Conservation (phyloP, 306 rosid genomes). For the Cucurbita argyrosperma region DNA sequence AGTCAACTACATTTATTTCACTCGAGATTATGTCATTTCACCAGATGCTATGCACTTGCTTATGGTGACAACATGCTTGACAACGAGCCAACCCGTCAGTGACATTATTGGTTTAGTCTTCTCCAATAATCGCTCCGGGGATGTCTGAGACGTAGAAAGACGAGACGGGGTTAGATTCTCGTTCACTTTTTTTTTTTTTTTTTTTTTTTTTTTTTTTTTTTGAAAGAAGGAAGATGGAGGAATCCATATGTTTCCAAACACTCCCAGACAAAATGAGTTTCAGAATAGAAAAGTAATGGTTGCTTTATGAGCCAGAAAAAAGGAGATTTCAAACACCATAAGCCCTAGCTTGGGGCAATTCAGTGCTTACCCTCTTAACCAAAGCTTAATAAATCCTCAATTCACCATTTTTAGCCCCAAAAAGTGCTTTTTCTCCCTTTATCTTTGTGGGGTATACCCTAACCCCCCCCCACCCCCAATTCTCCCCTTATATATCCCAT, state of each 20-base stretch:
- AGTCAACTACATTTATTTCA: too few relatives aligned
- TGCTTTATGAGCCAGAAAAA: conserved; percentile 91
- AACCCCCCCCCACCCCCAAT: background rate
- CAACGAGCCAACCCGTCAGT: background rate
- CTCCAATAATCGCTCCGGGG: background rate
- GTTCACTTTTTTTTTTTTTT: background rate
- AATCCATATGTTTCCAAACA: conserved; percentile 84
- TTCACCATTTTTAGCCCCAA: background rate
- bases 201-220: background rate
- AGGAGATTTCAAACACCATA: conserved; percentile 75
- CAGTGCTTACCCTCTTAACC: conserved; percentile 4
- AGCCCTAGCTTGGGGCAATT: conserved; percentile 67
- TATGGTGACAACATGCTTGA: too few relatives aligned
- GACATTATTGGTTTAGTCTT: background rate
- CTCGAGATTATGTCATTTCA: too few relatives aligned
- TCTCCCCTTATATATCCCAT: conserved; percentile 1
- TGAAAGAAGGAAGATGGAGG: conserved; percentile 9
- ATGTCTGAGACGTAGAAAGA: background rate
- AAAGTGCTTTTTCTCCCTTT: background rate
- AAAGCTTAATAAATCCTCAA: too few relatives aligned
- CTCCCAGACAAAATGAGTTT: conserved; percentile 76
- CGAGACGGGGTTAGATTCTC: background rate
- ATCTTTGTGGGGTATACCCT: background rate
- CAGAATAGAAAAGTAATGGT: conserved; percentile 67
- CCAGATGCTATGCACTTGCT: too few relatives aligned